Base-by-base conservation (phyloP, 2,329 filamentous ascomycete genomes). In the Plenodomus tracheiphilus region DNA sequence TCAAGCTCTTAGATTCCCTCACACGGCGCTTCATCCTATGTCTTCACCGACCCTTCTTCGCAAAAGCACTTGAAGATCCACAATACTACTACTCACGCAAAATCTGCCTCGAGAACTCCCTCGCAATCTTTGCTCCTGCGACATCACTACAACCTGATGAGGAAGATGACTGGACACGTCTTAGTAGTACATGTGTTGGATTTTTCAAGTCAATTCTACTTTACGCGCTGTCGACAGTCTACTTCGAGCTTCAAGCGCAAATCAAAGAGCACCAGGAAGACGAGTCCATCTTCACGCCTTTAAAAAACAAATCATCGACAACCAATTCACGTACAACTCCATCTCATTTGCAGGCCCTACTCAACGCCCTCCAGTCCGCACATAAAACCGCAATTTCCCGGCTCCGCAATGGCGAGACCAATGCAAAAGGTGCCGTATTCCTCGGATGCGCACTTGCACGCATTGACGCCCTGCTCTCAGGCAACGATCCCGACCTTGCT, bases 11-110 rank as follows among this genome's bases (percentile, higher is more conserved):
- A 20, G 77, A 83, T 41, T 77, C 79, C 35, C 69, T 81, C 0
- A 70, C 81, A 3, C 78, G 79, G 4, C 79, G 83, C 13, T 84
- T 83, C 57, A 57, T 84, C 2, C 74, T 85, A 13, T 74, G 77
- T 1, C 69, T 86, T 0, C 82, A 86, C 53, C 76, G 74, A 7
- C 71, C 77, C 0, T 83, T 78, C 58, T 74, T 75, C 32, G 64
- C 63, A 32, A 66, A 73, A 49, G 75, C 79, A 9, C 70, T 64
- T 4, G 54, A 58, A 1, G 74, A 81, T 41, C 79, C 77, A 0
- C 49, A 75, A 4, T 83, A 76, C 56, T 73, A 80, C 53, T 80
- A 76, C 65, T 82, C n/a, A n/a, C n/a, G 75, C 28, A 80, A 78
- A 49, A 65, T 75, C 7, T 77, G 74, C 51, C 51, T 81, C 2